Percentiles rank a stretch among this genome's conserved stretches.
Evolutionary conservation across 2,329 filamentous ascomycete genomes (phyloP).

Genomic region (Pseudogymnoascus pannorum): DNA sequence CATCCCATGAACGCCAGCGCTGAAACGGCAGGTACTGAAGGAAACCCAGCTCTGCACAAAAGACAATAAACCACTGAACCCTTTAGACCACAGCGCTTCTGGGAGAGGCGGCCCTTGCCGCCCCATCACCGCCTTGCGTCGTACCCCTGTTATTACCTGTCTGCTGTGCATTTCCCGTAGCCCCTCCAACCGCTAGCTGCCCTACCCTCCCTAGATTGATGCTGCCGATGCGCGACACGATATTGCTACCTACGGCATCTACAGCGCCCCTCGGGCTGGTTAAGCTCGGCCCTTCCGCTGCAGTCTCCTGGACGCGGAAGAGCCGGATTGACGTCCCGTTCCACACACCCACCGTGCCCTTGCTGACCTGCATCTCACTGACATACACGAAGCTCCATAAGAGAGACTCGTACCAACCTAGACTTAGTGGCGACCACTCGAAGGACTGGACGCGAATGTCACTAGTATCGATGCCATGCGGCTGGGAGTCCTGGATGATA

Average conservation of each 20-base stretch:
- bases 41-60: conserved; percentile 1
- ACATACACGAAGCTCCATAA: conserved; percentile 92
- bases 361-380: conserved; percentile 79
- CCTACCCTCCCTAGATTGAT: conserved; percentile 33
- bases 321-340: conserved; percentile 82
- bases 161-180: conserved; percentile 22
- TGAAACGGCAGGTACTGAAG: conserved; percentile 12
- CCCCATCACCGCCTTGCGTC: conserved; percentile 16
- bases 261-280: conserved; percentile 83
- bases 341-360: conserved; percentile 87
- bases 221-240: conserved; percentile 81
- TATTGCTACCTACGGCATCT: conserved; percentile 84
- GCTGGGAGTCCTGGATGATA: conserved; percentile 51
- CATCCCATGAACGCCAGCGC: conserved; percentile 13
- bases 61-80: not conserved
- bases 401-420: conserved; percentile 94
- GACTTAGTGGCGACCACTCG: conserved; percentile 82
- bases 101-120: not conserved
- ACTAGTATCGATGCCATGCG: conserved; percentile 68
- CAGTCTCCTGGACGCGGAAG: conserved; percentile 83
- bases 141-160: conserved; percentile 15
- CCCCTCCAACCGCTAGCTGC: conserved; percentile 22
- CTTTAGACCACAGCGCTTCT: not conserved
- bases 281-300: conserved; percentile 69
- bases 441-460: conserved; percentile 78